phyloP scores from a whole-genome alignment of 257 asterid species.

The Prunella vulgaris region DNA sequence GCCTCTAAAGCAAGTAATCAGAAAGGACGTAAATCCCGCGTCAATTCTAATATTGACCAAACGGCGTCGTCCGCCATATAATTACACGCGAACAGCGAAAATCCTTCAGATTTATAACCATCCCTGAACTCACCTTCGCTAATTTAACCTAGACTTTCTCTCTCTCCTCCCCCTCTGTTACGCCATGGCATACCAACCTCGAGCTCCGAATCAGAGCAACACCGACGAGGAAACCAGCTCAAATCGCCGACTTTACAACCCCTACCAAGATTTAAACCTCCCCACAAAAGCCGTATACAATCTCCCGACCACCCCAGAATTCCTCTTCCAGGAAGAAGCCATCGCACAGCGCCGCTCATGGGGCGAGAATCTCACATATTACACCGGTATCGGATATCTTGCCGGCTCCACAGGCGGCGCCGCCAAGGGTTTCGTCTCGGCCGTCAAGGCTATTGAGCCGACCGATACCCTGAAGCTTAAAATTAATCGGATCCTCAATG shows the following conservation, averaged over 20 bases:
- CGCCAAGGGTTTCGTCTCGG: constrained; percentile 55
- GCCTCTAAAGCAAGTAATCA: constrained; percentile 24
- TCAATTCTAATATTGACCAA: not conserved
- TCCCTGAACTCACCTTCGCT: not conserved
- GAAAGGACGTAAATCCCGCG: constrained; percentile 18
- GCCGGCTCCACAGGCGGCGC: constrained; percentile 73
- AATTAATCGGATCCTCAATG: constrained; percentile 70
- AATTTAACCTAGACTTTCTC: constrained; percentile 22
- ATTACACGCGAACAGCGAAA: not conserved
- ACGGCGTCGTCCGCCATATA: constrained; percentile 15
- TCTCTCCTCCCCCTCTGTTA: not conserved
- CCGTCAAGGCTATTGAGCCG: constrained; percentile 61
- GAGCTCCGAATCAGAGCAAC: constrained; percentile 39
- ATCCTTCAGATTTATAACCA: constrained; percentile 13
- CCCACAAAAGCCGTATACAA: constrained; percentile 59
- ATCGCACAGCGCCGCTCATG: constrained; percentile 78
- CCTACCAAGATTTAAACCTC: constrained; percentile 69
- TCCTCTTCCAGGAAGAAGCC: constrained; percentile 79
- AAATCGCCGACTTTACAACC: constrained; percentile 79
- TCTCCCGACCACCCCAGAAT: constrained; percentile 82
- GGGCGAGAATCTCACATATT: constrained; percentile 90
- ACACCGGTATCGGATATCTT: constrained; percentile 80
- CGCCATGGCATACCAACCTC: constrained; percentile 68
- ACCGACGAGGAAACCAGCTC: constrained; percentile 30
- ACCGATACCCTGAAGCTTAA: constrained; percentile 77